phyloP scores from a whole-genome alignment of 2,329 filamentous ascomycete species.

The Coccinonectria pachysandricola region DNA sequence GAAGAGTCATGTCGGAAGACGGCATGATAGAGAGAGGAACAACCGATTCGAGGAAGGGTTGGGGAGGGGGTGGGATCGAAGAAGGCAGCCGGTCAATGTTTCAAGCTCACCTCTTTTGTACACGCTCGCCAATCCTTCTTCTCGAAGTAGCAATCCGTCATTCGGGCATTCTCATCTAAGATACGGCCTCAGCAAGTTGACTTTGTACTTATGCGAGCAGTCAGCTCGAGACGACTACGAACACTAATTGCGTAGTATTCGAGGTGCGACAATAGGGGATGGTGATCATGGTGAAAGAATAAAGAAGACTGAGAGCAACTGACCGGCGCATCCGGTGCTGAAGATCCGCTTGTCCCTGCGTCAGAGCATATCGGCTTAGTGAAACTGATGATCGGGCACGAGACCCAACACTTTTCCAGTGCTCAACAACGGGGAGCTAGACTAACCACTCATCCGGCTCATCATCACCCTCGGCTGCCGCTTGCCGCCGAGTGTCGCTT shows the following conservation, averaged over 20 bases:
- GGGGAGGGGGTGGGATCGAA: background rate
- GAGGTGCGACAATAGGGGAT: no score
- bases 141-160: slow-evolving; percentile 93
- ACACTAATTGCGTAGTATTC: no score
- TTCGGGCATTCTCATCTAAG: slow-evolving; percentile 72
- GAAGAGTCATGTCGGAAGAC: background rate
- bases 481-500: slow-evolving; percentile 27
- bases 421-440: no score
- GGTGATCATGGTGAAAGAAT: background rate
- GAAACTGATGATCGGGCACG: no score
- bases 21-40: fast-evolving
- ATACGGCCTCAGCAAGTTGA: slow-evolving; percentile 4
- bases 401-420: no score
- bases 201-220: no score
- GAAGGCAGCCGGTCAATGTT: no score
- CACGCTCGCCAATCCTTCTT: slow-evolving; percentile 94
- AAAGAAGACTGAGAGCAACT: slow-evolving; percentile 13
- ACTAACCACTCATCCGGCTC: slow-evolving; percentile 91
- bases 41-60: background rate
- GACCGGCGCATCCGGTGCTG: slow-evolving; percentile 89
- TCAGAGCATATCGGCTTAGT: slow-evolving; percentile 15
- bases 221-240: no score
- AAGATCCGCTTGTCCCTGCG: slow-evolving; percentile 93
- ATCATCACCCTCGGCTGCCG: slow-evolving; percentile 42
- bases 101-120: slow-evolving; percentile 66